Evolutionary conservation across 1,139 yeast genomes (phyloP), one percentile per base, ranked within the genome.

Genomic region (Suhomyces atakaporum): DNA sequence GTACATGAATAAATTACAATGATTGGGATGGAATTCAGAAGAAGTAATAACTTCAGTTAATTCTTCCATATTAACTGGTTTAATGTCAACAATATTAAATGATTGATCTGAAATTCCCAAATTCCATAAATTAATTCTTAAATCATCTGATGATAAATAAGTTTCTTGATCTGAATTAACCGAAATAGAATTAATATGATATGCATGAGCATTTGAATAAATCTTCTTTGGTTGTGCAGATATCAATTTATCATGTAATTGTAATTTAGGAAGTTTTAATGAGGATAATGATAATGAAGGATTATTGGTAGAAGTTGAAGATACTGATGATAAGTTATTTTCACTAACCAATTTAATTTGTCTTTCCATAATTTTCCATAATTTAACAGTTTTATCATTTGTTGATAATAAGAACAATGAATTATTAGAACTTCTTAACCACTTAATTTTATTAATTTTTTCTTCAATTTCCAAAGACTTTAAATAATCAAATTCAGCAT

Each of bases 1-100:
- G 66, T 92, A 92, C 94, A 92, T 89, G 62, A 94, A 92, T 55
- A 86, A 71, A 62, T 92, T 92, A 70, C 99, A 94, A 59, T 84
- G 84, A 36, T 70, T 69, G 11, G 99, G 98, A 62, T 94, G 98
- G 68, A 94, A 92, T 61, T 90, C 96, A 3, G 97, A 95, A 53
- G 94, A 80, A n/a, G 99, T 94, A 49, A 94, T 92, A 36, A 94
- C 98, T 63, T 94, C 98, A 10, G 98, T 92, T 54, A 94, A 77
- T 64, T 94, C 99, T 67, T 94, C 99, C 98, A 94, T 94, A 63
- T 90, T 89, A 13, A 92, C 87, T 5, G 99, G 99, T 63, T 94
- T 90, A 54, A 94, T 94, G 63, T 94, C 98, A 43, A 94, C 98
- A 51, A 94, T 90, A 62, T 86, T 94, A 66, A 94, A 94, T 51